Conservation (phyloP, 306 rosid genomes). For the Malus sylvestris region DNA sequence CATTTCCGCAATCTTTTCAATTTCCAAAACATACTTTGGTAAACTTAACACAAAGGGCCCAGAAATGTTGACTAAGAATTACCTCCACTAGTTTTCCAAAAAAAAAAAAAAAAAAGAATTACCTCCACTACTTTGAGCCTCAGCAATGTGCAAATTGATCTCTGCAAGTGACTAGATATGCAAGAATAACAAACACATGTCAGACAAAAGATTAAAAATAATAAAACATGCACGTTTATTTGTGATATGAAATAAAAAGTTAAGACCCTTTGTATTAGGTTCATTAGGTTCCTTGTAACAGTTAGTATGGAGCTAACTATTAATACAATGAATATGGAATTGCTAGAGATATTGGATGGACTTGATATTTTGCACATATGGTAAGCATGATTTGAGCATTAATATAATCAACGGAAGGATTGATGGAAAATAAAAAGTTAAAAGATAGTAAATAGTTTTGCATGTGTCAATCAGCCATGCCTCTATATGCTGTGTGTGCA, state of each 20-base stretch:
- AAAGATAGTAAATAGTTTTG: neutral
- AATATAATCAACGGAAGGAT: neutral
- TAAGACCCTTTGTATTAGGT: neutral
- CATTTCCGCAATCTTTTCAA: neutral
- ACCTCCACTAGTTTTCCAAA: conserved; percentile 91
- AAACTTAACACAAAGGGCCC: neutral
- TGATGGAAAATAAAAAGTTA: neutral
- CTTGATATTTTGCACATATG: neutral
- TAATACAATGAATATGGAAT: neutral
- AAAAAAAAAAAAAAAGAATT: too few relatives aligned
- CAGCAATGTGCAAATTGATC: conserved; percentile 54
- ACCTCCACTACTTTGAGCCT: conserved; percentile 50
- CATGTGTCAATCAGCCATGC: neutral
- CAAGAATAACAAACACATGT: conserved; percentile 22
- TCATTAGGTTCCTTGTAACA: neutral
- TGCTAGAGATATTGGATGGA: neutral
- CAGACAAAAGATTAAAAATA: conserved; percentile 14
- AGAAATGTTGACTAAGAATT: conserved; percentile 24
- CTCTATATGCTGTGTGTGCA: neutral
- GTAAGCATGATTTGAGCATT: neutral
- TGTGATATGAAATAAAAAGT: neutral
- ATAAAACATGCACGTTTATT: neutral
- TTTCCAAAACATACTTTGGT: neutral
- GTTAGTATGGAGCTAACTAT: neutral
- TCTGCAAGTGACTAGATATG: conserved; percentile 72